phyloP scores from a whole-genome alignment of 2,329 filamentous ascomycete genomes.

The Ilyonectria destructans region DNA sequence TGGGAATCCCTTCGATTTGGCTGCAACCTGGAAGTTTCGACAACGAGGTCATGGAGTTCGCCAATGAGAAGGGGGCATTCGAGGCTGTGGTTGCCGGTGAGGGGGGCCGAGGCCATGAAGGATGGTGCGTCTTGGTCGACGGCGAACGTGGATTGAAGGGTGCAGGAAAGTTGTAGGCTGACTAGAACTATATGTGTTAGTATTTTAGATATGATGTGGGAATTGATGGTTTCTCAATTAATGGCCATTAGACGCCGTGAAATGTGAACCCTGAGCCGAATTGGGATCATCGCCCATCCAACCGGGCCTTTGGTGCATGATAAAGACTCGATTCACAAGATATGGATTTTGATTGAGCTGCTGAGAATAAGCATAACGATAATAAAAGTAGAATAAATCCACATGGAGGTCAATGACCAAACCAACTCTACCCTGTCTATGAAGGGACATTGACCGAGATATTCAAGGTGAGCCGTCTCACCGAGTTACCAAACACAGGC shows the following conservation, averaged over 20 bases:
- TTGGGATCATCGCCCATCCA: too few species aligned
- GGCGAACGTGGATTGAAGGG: slow-evolving; percentile 77
- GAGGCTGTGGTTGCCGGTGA: slow-evolving; percentile 78
- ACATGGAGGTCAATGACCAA: not conserved
- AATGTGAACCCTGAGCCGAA: not conserved
- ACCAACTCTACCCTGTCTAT: not conserved
- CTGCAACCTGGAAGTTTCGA: slow-evolving; percentile 93
- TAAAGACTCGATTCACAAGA: too few species aligned
- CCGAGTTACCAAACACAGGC: slow-evolving; percentile 32
- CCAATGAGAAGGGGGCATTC: slow-evolving; percentile 74
- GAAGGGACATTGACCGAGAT: slow-evolving; percentile 2
- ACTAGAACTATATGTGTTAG: not conserved
- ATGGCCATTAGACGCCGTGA: not conserved
- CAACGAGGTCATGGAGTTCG: slow-evolving; percentile 80
- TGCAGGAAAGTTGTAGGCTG: slow-evolving; percentile 66
- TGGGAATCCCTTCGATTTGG: slow-evolving; percentile 85
- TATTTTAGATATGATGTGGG: not conserved
- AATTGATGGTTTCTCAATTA: not conserved
- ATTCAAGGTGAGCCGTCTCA: slow-evolving; percentile 26
- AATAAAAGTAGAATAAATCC: not conserved
- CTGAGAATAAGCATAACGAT: too few species aligned
- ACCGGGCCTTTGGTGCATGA: too few species aligned
- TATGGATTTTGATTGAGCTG: too few species aligned
- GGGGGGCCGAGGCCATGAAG: slow-evolving; percentile 77
- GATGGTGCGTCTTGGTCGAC: slow-evolving; percentile 92